These are phyloP conservation scores for Leccinellum luteum DNA, from an alignment of 768 basidiomycete genomes.

Conservation along the genomic window DNA sequence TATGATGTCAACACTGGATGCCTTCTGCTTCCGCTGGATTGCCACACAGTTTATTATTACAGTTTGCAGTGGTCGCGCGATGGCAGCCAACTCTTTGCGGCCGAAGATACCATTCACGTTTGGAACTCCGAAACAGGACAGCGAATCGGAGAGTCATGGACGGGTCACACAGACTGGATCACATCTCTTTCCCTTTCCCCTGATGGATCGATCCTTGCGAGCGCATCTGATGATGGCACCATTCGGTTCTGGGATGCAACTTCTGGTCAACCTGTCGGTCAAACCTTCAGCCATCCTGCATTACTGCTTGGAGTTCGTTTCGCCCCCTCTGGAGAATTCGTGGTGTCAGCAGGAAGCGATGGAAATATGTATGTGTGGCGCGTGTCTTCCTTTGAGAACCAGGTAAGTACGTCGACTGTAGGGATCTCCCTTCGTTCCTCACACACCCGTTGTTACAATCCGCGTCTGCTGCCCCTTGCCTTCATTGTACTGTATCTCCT, in stretches of 20 bases:
- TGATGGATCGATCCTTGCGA: not conserved
- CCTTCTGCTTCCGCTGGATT: not conserved
- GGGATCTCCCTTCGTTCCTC: no score
- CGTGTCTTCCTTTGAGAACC: no score
- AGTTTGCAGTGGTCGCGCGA: not conserved
- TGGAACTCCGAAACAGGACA: not conserved
- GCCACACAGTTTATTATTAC: not conserved
- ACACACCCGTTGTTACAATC: no score
- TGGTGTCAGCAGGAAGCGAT: not conserved
- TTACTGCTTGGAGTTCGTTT: not conserved
- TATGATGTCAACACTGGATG: not conserved
- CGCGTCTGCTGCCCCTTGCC: no score
- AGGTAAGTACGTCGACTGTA: no score
- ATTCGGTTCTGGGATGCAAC: not conserved
- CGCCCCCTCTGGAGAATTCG: not conserved
- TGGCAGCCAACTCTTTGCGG: not conserved
- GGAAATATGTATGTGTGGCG: not conserved
- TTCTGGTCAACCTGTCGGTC: not conserved
- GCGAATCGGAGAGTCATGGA: not conserved
- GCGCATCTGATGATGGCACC: not conserved
- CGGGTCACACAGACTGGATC: not conserved
- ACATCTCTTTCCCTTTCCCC: not conserved
- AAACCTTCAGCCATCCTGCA: no score
- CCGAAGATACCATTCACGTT: not conserved
- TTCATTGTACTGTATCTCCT: no score